Evolutionary conservation across 768 basidiomycete genomes (phyloP).

Genomic region (Hericium rajendrae): DNA sequence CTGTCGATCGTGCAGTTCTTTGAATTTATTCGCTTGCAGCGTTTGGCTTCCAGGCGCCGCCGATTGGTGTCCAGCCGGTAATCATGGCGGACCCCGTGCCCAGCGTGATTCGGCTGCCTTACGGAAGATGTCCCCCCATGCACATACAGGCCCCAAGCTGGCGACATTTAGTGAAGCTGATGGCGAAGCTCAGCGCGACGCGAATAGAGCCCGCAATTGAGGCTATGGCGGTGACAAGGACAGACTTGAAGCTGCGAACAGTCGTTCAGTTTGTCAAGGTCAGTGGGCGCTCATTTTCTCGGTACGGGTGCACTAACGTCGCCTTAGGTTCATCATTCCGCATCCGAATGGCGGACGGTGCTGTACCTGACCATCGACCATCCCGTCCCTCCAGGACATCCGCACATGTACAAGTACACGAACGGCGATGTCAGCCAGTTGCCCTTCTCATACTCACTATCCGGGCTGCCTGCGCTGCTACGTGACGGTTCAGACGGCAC

Average conservation of each 20-base stretch:
- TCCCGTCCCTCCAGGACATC: conserved; percentile 40
- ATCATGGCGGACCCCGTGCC: conserved; percentile 52
- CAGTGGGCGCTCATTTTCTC: not conserved
- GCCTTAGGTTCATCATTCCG: conserved; percentile 47
- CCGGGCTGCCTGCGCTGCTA: conserved; percentile 49
- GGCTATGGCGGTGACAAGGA: conserved; percentile 47
- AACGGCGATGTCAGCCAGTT: conserved; percentile 54
- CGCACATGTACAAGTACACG: conserved; percentile 36
- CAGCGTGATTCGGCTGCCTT: conserved; percentile 64
- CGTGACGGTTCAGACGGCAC: conserved; percentile 53
- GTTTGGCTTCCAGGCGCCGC: conserved; percentile 55
- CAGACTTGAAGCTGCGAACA: conserved; percentile 52
- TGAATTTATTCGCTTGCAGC: conserved; percentile 30
- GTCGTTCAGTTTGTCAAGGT: conserved; percentile 78
- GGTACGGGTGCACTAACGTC: conserved; percentile 6
- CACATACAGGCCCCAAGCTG: conserved; percentile 69
- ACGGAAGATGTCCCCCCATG: conserved; percentile 55
- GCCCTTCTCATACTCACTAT: conserved; percentile 64
- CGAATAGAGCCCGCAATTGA: conserved; percentile 64
- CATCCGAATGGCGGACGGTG: conserved; percentile 61
- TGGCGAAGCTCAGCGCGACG: conserved; percentile 64
- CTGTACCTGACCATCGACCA: conserved; percentile 73
- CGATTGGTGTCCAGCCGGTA: conserved; percentile 35
- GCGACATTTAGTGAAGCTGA: conserved; percentile 62
- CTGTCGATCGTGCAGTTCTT: not conserved